phyloP scores from a whole-genome alignment of 768 basidiomycete species.

The Suillus plorans region DNA sequence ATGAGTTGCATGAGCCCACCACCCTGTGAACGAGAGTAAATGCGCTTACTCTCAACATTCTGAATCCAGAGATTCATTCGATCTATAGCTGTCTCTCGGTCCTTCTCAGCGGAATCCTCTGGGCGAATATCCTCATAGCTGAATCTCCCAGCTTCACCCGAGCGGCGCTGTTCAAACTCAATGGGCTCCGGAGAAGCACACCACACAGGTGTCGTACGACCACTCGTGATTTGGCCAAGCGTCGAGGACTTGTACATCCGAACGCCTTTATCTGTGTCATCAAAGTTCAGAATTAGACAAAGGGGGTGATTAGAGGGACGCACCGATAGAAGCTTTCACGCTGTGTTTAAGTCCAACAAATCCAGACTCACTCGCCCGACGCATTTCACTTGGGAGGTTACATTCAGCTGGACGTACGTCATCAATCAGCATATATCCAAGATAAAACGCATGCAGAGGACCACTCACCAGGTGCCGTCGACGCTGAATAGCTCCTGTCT shows the following conservation, averaged over 20 bases:
- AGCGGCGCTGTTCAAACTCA: conserved; percentile 33
- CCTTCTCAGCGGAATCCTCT: conserved; percentile 7
- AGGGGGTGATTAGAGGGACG: conserved; percentile 11
- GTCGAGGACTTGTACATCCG: conserved; percentile 67
- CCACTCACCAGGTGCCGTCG: conserved; percentile 10
- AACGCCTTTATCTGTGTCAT: conserved; percentile 60
- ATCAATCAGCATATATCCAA: not conserved
- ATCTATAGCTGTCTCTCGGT: conserved; percentile 42
- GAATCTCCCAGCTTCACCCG: conserved; percentile 32
- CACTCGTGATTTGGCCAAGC: conserved; percentile 37
- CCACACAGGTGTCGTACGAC: conserved; percentile 30
- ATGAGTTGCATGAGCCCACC: conserved; percentile 11
- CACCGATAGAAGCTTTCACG: conserved; percentile 74
- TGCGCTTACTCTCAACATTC: conserved; percentile 74
- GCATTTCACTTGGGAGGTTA: conserved; percentile 25
- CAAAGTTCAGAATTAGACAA: not conserved
- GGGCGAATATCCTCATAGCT: conserved; percentile 35
- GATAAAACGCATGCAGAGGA: not conserved
- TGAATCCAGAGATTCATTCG: conserved; percentile 82
- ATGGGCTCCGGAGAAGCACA: conserved; percentile 28
- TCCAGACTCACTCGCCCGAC: conserved; percentile 36
- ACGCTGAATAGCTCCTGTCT: conserved; percentile 12
- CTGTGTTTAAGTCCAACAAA: conserved; percentile 62
- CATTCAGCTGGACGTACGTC: conserved; percentile 9
- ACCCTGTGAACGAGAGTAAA: not conserved